Percentiles rank a stretch among this genome's conserved stretches.
Evolutionary conservation across 2,329 filamentous ascomycete genomes (phyloP).

Genomic region (Fusarium buxicola): DNA sequence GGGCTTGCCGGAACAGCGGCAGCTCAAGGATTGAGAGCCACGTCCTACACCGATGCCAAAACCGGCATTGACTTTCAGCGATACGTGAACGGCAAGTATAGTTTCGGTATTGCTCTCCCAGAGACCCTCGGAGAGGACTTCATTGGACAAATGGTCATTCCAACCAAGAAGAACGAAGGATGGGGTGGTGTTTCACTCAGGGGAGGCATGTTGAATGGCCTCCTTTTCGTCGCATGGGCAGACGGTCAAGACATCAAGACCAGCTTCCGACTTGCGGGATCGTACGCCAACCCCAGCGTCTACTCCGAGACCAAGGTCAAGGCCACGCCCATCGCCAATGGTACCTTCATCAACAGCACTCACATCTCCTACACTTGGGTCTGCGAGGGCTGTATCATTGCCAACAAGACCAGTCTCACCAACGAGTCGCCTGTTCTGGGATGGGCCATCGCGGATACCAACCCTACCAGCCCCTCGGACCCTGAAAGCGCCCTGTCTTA

Average conservation of each 20-base stretch:
- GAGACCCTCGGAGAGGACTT: conserved; percentile 62
- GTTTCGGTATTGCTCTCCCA: conserved; percentile 63
- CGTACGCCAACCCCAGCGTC: conserved; percentile 60
- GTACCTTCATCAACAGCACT: conserved; percentile 64
- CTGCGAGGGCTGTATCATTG: conserved; percentile 58
- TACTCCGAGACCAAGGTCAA: conserved; percentile 56
- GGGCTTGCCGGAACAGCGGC: conserved; percentile 35
- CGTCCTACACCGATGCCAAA: conserved; percentile 54
- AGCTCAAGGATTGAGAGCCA: conserved; percentile 35
- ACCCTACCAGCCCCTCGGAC: conserved; percentile 48
- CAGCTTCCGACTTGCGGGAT: conserved; percentile 48
- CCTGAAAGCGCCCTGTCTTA: conserved; percentile 51
- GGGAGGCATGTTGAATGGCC: conserved; percentile 59
- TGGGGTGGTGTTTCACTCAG: conserved; percentile 63
- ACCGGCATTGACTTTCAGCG: conserved; percentile 60
- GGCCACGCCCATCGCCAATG: conserved; percentile 59
- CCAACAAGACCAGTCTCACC: conserved; percentile 49
- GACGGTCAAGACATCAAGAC: conserved; percentile 56
- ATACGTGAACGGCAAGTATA: conserved; percentile 54
- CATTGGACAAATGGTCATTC: conserved; percentile 64
- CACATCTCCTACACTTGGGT: conserved; percentile 67
- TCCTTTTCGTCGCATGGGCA: conserved; percentile 63
- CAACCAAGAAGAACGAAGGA: conserved; percentile 50
- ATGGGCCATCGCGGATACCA: conserved; percentile 53
- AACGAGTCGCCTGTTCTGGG: conserved; percentile 49